phyloP scores from a whole-genome alignment of 2,329 filamentous ascomycete species.

The Aspergillus puulaauensis region DNA sequence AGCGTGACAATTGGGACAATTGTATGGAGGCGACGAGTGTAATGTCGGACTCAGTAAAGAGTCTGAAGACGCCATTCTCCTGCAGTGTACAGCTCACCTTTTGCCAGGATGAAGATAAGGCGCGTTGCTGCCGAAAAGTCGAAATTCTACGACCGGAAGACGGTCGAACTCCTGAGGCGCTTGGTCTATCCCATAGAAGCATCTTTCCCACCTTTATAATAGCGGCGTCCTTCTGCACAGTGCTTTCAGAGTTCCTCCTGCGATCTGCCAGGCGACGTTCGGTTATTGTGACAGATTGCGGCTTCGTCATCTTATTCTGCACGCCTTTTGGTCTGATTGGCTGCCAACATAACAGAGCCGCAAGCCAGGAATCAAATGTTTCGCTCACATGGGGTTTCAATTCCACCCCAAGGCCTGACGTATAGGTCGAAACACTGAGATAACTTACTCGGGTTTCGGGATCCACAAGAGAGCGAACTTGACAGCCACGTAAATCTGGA shows the following conservation, averaged over 20 bases:
- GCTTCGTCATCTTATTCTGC: slow-evolving; percentile 52
- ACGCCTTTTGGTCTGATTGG: slow-evolving; percentile 51
- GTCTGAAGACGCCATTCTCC: slow-evolving; percentile 90
- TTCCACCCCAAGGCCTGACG: slow-evolving; percentile 49
- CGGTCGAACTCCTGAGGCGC: slow-evolving; percentile 37
- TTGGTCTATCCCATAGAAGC: slow-evolving; percentile 83
- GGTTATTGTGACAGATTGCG: slow-evolving; percentile 45
- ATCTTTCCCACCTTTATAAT: slow-evolving; percentile 96
- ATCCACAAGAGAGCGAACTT: slow-evolving; percentile 49
- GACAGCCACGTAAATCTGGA: slow-evolving; percentile 50
- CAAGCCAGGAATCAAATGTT: slow-evolving; percentile 54
- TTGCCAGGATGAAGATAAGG: slow-evolving; percentile 70
- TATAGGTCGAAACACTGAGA: slow-evolving; percentile 50
- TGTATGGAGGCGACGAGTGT: slow-evolving; percentile 79
- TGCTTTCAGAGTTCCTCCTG: slow-evolving; percentile 47
- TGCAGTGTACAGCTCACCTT: slow-evolving; percentile 89
- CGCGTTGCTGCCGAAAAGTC: slow-evolving; percentile 56
- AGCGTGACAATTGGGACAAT: slow-evolving; percentile 82
- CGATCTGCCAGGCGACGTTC: slow-evolving; percentile 45
- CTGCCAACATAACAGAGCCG: slow-evolving; percentile 53
- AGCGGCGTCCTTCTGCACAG: slow-evolving; percentile 65
- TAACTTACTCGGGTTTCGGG: slow-evolving; percentile 46
- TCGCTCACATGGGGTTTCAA: slow-evolving; percentile 50
- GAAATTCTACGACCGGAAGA: slow-evolving; percentile 46
- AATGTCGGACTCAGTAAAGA: slow-evolving; percentile 83